Evolutionary conservation across 352 stramenopile genomes (phyloP), one percentile per base, ranked within the genome.

Genomic region (Globisporangium alternatum): DNA sequence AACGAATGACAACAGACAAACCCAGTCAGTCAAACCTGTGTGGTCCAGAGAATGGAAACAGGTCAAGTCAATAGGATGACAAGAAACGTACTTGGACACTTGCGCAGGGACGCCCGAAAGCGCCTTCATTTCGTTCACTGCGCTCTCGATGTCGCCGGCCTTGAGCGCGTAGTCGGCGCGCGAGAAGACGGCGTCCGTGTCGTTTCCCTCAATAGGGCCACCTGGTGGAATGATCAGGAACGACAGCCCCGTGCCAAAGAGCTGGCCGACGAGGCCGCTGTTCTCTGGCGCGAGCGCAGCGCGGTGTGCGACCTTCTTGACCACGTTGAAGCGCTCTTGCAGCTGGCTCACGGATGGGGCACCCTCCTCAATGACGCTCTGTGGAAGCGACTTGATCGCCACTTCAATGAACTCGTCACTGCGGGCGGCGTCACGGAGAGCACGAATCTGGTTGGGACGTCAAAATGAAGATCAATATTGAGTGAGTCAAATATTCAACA

Each of bases 81-180:
- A 31, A 13, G 44, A 59, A 37, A 69, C 74, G 45, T 74, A 84
- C 75, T 80, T 68, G 28, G 85, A 88, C 9, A 94, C 73, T 52
- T 91, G 68, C 1, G 80, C 81, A 39, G 86, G 81, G 5, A 91
- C 61, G 30, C 86, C 86, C 22, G 78, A 78, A 12, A 95, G 63
- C 30, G 60, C 66, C 62, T 93, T 88, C 65, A 95, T 80, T 67
- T 95, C 86, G 22, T 53, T 56, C 43, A 95, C 71, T 0, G 86
- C 80, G 52, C 77, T 77, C 62, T 95, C 82, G 41, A 95, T 86
- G 56, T 95, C 83, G 39, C 86, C 86, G 7, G 78, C 81, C 65
- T 89, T 90, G n/a, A 95, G 67, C 37, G 86, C 86, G 45, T 90
- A 95, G 55, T 95, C 86, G 28, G 86, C 86, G 39, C 86, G 86